These are phyloP conservation scores for Monosporascus ibericus DNA, from an alignment of 2,329 filamentous ascomycete species.

Conservation along the genomic window DNA sequence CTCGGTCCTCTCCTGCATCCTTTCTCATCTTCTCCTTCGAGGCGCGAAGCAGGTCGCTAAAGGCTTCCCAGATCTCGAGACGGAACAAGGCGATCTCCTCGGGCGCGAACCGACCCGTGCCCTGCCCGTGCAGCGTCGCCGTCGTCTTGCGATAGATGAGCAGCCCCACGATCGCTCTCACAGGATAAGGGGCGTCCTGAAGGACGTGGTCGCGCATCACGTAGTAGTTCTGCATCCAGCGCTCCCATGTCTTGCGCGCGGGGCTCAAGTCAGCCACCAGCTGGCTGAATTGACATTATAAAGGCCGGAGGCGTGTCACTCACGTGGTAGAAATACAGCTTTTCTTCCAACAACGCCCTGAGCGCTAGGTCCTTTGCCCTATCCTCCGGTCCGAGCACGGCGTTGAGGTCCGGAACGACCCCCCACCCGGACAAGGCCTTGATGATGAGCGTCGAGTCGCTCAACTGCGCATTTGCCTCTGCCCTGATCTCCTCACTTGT, in stretches of 20 bases:
- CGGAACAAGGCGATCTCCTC: constrained; percentile 42
- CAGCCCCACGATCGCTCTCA: constrained; percentile 44
- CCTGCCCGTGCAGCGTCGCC: constrained; percentile 48
- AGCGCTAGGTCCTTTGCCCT: constrained; percentile 45
- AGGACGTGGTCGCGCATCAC: constrained; percentile 49
- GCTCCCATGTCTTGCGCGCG: constrained; percentile 36
- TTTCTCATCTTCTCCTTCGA: constrained; percentile 17
- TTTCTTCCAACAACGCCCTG: constrained; percentile 52
- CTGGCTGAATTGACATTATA: background rate
- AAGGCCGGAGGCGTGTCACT: constrained; percentile 2
- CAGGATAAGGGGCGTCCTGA: constrained; percentile 41
- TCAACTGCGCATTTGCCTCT: constrained; percentile 23
- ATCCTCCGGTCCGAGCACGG: constrained; percentile 28
- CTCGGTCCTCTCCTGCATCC: constrained; percentile 4
- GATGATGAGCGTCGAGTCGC: constrained; percentile 52
- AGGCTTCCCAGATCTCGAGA: constrained; percentile 46
- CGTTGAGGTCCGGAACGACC: constrained; percentile 43
- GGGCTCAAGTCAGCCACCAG: background rate
- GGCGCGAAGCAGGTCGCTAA: constrained; percentile 39
- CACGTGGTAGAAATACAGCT: constrained; percentile 51
- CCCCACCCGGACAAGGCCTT: constrained; percentile 35
- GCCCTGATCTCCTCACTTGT: background rate
- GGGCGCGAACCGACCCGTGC: constrained; percentile 42
- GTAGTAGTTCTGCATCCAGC: constrained; percentile 55
- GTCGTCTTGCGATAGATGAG: constrained; percentile 38